Evolutionary conservation across 768 basidiomycete species (phyloP), one percentile per base, ranked within the genome.

Genomic region (Amanita exitialis): DNA sequence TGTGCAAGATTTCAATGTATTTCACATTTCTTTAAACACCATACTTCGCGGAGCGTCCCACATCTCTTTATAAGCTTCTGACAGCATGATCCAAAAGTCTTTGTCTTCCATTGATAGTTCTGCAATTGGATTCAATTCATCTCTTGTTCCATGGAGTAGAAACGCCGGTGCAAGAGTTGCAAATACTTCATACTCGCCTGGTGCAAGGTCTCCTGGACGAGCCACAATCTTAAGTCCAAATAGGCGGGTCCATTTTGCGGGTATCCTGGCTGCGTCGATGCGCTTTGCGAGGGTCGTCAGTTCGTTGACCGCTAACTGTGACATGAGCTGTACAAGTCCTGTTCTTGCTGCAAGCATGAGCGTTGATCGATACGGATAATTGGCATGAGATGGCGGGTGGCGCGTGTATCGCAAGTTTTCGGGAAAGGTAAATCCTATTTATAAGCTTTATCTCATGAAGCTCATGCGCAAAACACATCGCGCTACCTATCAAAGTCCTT

Each of bases 301-400:
- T 34, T 27, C 48, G 0, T 8, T 4, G 3, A 9, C 15, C 9
- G 23, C n/a, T 13, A 49, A 12, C 20, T 16, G 25, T 27, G 27
- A 41, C 3, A 49, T 32, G 38, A 49, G 38, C 3, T 49, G 27
- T 12, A 49, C 16, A 10, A 49, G 48, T 8, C 25, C 37, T 23
- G 36, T 34, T 34, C 48, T 37, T 39, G 48, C 25, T 20, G 48
- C 48, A 12, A 49, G 48, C 39, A 42, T 49, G n/a, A 49, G 38
- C 9, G 49, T 50, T 15, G 49, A 42, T 42, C 49, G 38, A 43
- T 42, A 50, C 5, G 49, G 49, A 43, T 50, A 50, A 21, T 41
- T 43, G 27, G 23, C 18, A 10, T 30, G 38, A 18, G n/a, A n/a
- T 13, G 32, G n/a, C 13, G 49, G 39, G 28, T 50, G 41, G 27